Conservation (phyloP, 1,284 basidiomycete genomes). For the Marasmius fiardii region DNA sequence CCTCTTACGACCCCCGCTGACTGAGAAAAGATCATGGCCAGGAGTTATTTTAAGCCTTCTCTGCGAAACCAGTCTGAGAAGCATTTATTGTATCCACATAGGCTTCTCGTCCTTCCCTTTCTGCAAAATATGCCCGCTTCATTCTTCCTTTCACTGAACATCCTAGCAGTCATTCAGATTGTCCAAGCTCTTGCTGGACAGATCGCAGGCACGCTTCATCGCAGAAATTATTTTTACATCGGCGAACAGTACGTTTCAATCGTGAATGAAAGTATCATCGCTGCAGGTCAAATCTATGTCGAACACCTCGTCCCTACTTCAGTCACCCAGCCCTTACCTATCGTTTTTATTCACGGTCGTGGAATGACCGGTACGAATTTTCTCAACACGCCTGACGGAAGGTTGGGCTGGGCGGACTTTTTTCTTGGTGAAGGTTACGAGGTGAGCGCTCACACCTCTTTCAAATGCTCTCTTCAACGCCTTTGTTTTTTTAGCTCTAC, state of each 20-base stretch:
- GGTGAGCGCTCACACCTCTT: slow-evolving; percentile 19
- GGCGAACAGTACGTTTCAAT: slow-evolving; percentile 33
- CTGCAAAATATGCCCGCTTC: not conserved
- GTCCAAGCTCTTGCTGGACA: slow-evolving; percentile 14
- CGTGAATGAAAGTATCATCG: slow-evolving; percentile 26
- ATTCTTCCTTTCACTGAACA: slow-evolving; percentile 21
- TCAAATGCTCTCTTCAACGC: not conserved
- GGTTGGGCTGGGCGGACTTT: slow-evolving; percentile 47
- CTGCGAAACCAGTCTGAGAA: too few species aligned
- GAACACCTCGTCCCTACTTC: slow-evolving; percentile 39
- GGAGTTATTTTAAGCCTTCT: too few species aligned
- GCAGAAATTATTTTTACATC: slow-evolving; percentile 41
- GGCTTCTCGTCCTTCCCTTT: too few species aligned
- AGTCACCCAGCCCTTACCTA: slow-evolving; percentile 34
- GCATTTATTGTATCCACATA: too few species aligned
- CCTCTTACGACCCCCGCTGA: too few species aligned
- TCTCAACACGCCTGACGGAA: slow-evolving; percentile 47
- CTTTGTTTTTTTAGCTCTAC: slow-evolving; percentile 33
- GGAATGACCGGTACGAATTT: slow-evolving; percentile 49
- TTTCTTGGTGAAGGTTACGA: slow-evolving; percentile 45
- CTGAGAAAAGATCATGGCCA: too few species aligned
- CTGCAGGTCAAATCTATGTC: slow-evolving; percentile 43
- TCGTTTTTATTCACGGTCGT: slow-evolving; percentile 43
- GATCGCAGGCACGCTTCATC: slow-evolving; percentile 30
- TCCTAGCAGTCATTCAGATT: slow-evolving; percentile 31